Evolutionary conservation across 2,329 filamentous ascomycete genomes (phyloP), one percentile per base, ranked within the genome.

Genomic region (Ophiostoma pallidulum): DNA sequence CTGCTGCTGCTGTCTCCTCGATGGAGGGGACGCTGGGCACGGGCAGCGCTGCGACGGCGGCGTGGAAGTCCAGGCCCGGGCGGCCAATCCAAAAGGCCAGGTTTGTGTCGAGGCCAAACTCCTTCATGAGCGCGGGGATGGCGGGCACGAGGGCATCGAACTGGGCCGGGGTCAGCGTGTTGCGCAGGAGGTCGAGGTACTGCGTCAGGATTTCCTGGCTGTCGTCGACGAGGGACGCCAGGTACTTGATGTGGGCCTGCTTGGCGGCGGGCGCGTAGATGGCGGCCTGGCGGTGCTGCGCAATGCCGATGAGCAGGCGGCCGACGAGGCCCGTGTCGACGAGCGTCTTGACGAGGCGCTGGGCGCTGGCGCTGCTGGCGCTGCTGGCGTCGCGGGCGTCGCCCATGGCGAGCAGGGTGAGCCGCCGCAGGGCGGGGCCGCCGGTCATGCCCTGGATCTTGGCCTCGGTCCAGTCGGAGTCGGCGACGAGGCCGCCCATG

Each of bases 401-500:
- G 35, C 86, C 77, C 4, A 94, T 73, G 47, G 85, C 80, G 51
- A 86, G 77, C 33, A 97, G 74, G 1, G 86, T 94, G 57, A 91
- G 85, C 9, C 82, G 79, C 54, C 86, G 84, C 10, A 98, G 71
- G 22, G 82, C 70, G 44, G 87, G 80, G 13, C 91, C 90, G 51
- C 90, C 91, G 35, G 86, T 87, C 78, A 98, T 89, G 13, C 87
- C 89, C 53, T 86, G 72, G 24, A 95, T 77, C 64, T 96, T 90
- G 16, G 82, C 71, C 56, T 98, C 91, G 26, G 87, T 96, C 59
- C 95, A 91, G 59, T 90, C 87, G 45, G 82, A 77, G 51, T 91
- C 84, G 4, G 90, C 82, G 12, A 91, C 82, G 51, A 98, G 90
- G 39, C 94, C 94, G 16, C 87, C 88, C 92, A 98, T 97, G 3